A percentile compares a stretch with the other conserved stretches of the same genome.
These are phyloP conservation scores for Boehmeria nivea DNA, from an alignment of 306 rosid genomes.

Conservation along the genomic window DNA sequence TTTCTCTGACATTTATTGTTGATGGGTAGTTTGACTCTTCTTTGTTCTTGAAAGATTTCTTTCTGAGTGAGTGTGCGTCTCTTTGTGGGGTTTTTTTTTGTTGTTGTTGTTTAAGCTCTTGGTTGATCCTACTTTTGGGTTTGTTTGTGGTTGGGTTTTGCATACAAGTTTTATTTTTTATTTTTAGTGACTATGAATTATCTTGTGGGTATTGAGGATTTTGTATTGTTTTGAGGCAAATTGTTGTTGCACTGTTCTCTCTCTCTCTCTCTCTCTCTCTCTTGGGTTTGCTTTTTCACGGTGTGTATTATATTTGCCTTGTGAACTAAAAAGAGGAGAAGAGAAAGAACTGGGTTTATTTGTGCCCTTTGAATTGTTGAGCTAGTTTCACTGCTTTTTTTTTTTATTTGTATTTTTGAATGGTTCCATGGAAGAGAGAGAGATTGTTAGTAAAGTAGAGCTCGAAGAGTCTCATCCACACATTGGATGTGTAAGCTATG, in stretches of 20 bases:
- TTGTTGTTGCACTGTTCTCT: neutral
- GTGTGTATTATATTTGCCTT: neutral
- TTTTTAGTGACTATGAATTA: constrained; percentile 2
- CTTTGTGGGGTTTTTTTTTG: constrained; percentile 26
- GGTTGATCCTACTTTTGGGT: neutral
- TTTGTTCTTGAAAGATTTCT: no score
- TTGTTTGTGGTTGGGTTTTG: neutral
- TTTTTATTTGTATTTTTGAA: constrained; percentile 23
- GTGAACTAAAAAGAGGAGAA: constrained; percentile 19
- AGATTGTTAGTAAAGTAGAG: constrained; percentile 29
- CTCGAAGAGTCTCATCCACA: constrained; percentile 22
- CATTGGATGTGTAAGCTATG: constrained; percentile 41
- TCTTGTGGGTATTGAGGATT: constrained; percentile 7
- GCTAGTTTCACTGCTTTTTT: no score
- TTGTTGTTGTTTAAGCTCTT: constrained; percentile 17
- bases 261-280: no score
- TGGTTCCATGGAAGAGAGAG: constrained; percentile 31
- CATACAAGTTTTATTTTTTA: no score
- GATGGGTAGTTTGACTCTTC: constrained; percentile 11
- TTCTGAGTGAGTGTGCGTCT: no score
- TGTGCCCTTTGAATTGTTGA: no score
- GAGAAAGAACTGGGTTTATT: constrained; percentile 11
- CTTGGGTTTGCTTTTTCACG: no score
- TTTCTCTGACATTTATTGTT: constrained; percentile 3
- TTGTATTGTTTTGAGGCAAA: neutral